Evolutionary conservation across 2,329 filamentous ascomycete species (phyloP).

Genomic region (Dactylellina sp.): DNA sequence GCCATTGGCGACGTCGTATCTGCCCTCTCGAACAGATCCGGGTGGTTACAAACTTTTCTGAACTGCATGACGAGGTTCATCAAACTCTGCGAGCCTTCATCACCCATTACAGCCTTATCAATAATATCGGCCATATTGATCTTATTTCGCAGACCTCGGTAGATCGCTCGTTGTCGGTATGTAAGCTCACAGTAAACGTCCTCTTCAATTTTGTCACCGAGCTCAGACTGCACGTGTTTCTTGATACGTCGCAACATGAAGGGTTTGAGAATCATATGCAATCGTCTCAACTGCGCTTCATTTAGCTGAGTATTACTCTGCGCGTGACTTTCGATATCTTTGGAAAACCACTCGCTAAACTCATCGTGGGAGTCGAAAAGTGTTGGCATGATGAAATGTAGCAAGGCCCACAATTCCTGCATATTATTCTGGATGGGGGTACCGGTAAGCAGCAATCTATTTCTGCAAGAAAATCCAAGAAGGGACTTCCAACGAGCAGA

Average conservation of each 20-base stretch:
- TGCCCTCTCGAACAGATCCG: slow-evolving; percentile 93
- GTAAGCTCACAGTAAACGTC: slow-evolving; percentile 97
- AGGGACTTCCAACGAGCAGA: slow-evolving; percentile 98
- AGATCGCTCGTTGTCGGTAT: slow-evolving; percentile 93
- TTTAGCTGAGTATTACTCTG: slow-evolving; percentile 99
- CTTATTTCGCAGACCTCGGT: slow-evolving; percentile 90
- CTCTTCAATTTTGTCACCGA: slow-evolving; percentile 97
- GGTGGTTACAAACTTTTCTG: slow-evolving; percentile 98
- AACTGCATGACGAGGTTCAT: slow-evolving; percentile 99
- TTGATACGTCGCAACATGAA: slow-evolving; percentile 99
- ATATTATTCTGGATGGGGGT: slow-evolving; percentile 99
- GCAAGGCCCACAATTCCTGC: slow-evolving; percentile 96
- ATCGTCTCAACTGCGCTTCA: slow-evolving; percentile 93
- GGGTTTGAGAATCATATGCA: slow-evolving; percentile 98
- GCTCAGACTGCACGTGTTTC: slow-evolving; percentile 98
- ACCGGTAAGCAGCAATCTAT: slow-evolving; percentile 90
- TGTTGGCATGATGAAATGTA: slow-evolving; percentile 99
- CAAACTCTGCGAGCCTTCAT: slow-evolving; percentile 91
- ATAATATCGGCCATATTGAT: slow-evolving; percentile 99
- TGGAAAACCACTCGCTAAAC: slow-evolving; percentile 93
- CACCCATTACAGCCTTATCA: slow-evolving; percentile 93
- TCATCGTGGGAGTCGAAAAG: slow-evolving; percentile 94
- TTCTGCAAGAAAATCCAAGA: slow-evolving; percentile 92
- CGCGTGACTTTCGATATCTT: slow-evolving; percentile 96
- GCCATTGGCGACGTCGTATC: slow-evolving; percentile 89